These are phyloP conservation scores for Colletotrichum sp. DNA, from an alignment of 2,329 filamentous ascomycete genomes.

Conservation along the genomic window DNA sequence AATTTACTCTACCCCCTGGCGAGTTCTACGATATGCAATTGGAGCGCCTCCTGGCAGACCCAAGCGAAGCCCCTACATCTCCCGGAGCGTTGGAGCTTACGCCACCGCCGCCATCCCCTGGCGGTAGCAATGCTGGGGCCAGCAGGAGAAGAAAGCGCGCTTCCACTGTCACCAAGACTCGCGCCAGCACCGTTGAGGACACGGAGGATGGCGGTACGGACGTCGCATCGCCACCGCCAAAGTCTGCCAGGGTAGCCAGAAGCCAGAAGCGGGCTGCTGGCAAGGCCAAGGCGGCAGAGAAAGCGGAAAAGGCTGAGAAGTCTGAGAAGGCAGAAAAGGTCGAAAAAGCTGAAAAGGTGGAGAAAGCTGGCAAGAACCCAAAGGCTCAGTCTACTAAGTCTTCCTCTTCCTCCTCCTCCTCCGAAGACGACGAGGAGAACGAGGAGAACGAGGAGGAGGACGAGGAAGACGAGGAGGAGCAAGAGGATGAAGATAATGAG, in stretches of 20 bases:
- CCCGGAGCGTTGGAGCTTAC: constrained; percentile 48
- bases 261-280: constrained; percentile 43
- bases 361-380: constrained; percentile 34
- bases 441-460: constrained; percentile 29
- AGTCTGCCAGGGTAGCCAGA: constrained; percentile 40
- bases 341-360: constrained; percentile 36
- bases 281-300: constrained; percentile 40
- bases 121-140: constrained; percentile 4
- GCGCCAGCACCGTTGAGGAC: constrained; percentile 56
- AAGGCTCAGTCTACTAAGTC: constrained; percentile 36
- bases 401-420: constrained; percentile 10
- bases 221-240: constrained; percentile 41
- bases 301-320: constrained; percentile 27
- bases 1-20: constrained; percentile 65
- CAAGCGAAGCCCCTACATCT: constrained; percentile 54
- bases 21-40: constrained; percentile 54
- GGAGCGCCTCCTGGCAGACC: constrained; percentile 47
- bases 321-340: constrained; percentile 34
- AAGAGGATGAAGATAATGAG: constrained; percentile 10
- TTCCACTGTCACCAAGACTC: constrained; percentile 37
- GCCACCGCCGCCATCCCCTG: constrained; percentile 20
- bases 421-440: constrained; percentile 28
- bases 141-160: constrained; percentile 51
- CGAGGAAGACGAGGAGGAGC: constrained; percentile 25
- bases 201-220: constrained; percentile 52